phyloP scores from a whole-genome alignment of 768 basidiomycete genomes.

The Lyophyllum atratum region DNA sequence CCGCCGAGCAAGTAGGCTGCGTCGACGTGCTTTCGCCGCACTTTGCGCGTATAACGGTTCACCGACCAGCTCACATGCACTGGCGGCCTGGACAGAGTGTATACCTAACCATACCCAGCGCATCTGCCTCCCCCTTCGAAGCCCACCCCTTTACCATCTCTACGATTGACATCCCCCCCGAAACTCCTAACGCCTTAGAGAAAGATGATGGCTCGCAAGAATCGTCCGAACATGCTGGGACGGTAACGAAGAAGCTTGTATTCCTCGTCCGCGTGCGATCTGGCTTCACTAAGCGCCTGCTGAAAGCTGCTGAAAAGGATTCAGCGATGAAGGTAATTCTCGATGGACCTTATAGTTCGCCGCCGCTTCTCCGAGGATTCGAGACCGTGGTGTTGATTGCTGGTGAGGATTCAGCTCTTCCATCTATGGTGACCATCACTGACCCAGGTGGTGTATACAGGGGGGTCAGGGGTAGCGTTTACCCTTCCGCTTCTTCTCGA shows the following conservation, averaged over 20 bases:
- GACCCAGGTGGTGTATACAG: slow-evolving; percentile 11
- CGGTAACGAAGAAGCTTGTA: slow-evolving; percentile 41
- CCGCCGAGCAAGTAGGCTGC: slow-evolving; percentile 33
- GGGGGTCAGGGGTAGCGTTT: slow-evolving; percentile 53
- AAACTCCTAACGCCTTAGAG: neutral
- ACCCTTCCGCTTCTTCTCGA: slow-evolving; percentile 46
- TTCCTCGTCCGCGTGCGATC: slow-evolving; percentile 61
- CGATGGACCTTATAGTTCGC: slow-evolving; percentile 60
- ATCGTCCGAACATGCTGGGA: neutral
- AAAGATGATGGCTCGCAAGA: neutral
- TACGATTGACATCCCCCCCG: slow-evolving; percentile 31
- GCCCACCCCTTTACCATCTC: slow-evolving; percentile 67
- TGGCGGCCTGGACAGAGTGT: slow-evolving; percentile 59
- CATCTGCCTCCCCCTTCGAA: slow-evolving; percentile 48
- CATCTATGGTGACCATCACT: neutral
- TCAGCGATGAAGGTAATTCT: slow-evolving; percentile 45
- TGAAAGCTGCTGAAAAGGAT: slow-evolving; percentile 26
- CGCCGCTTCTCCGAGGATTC: slow-evolving; percentile 40
- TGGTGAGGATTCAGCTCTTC: slow-evolving; percentile 21
- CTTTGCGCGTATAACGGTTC: slow-evolving; percentile 48
- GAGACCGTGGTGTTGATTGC: slow-evolving; percentile 52
- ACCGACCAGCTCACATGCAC: slow-evolving; percentile 37
- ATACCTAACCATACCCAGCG: slow-evolving; percentile 50
- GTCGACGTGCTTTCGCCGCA: slow-evolving; percentile 45
- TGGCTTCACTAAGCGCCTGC: slow-evolving; percentile 60